Base-by-base conservation (phyloP, 2,329 filamentous ascomycete species). In the Epichloe uncinata region DNA sequence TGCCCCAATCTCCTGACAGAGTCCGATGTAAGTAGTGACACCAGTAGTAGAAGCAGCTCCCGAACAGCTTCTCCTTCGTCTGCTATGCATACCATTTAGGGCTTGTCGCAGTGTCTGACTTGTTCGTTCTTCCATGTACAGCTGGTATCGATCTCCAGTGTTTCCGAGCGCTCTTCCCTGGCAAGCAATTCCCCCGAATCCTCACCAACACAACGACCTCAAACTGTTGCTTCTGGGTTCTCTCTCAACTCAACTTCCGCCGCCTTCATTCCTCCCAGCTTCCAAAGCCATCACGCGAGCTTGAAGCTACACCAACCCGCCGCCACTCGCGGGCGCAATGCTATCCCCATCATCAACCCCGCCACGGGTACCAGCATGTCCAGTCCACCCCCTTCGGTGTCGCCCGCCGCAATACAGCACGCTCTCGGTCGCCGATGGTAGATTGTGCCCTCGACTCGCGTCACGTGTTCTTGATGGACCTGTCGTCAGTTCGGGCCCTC, bases 281-380 rank as follows among this genome's bases (percentile, higher is more conserved):
- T 79, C 68, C 82, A 85, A 61, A 75, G 71, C 66, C 84, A 81
- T 60, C 80, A 75, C 53, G 69, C 71, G 54, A 81, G 69, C 74
- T 60, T 91, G 60, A 96, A 95, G 73, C 75, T 94, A 55, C 88
- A 95, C 70, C 91, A 96, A 73, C 88, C 90, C 53, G 78, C 90
- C 54, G 87, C 90, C 54, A 87, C 90, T 56, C 87, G 93, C 58
- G 81, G 85, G 52, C 87, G 89, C 69, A 97, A 96, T 68, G 88
- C 93, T 62, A 97, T 97, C 58, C 91, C 91, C 52, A 98, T 98
- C 66, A 87, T 97, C 69, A 95, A 98, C 75, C 93, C 93, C 49
- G 86, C 80, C 58, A 96, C 91, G 51, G 89, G 93, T 63, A 82
- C 89, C 66, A 79, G 81, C 62, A 84, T 96, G 74, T 83, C 88